Base-by-base conservation (phyloP, 805 yeast genomes). In the Teunomyces barrocoloradensis region DNA sequence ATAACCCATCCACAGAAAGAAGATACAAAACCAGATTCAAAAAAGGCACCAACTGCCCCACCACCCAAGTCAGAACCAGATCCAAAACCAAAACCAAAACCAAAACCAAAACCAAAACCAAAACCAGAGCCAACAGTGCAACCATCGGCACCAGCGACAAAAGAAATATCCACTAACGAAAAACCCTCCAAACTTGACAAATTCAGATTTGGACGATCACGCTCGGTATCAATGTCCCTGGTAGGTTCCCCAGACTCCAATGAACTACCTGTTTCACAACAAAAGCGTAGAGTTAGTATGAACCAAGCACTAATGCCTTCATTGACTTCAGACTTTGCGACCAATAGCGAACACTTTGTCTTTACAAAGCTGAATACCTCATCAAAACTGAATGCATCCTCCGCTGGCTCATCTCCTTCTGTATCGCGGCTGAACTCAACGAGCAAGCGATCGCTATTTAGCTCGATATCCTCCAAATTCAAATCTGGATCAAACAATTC, bases 391-490 rank as follows among this genome's bases (percentile, higher is more conserved):
- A 42, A 21, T 13, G 3, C 43, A 23, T 37, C 40, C 9, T 21
- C 40, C 7, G n/a, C 27, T 6, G 25, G 43, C 13, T 50, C 53
- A 10, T 49, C 54, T 5, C 57, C 58, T 3, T 42, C 34, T n/a
- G 52, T 52, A 11, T 51, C 61, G 4, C 45, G 63, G 34, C 47
- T 40, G 46, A 52, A 48, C 32, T 51, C 56, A 10, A 51, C 53
- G 4, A 54, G 53, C 35, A 60, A 55, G 23, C 57, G 65, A 41
- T 62, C 72, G 2, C 41, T 73, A 4, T 70, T 73, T 54, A 63
- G 71, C 46, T 68, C 75, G 11, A 42, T 73, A 12, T 71, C 76
- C 3, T 65, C 74, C 7, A 72, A 72, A 47, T 72, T 72, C 53
- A 70, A 69, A 48, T 60, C 32, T 11, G 27, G 20, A 3, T 27